Evolutionary conservation across 495 filamentous ascomycete genomes (phyloP).

Genomic region (Poronia punctata): DNA sequence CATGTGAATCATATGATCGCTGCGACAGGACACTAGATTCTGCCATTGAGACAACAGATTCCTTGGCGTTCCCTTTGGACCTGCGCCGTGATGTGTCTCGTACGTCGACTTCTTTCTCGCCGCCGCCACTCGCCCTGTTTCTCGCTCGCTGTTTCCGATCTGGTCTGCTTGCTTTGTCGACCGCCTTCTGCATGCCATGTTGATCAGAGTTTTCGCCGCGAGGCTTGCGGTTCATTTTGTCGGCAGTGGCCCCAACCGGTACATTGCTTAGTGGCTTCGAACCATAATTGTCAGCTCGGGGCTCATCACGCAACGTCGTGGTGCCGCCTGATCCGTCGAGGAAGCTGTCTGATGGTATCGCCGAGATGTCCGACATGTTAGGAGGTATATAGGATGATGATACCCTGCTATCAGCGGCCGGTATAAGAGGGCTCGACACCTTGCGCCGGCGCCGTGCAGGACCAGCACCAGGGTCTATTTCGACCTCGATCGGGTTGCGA

Average conservation of each 20-base stretch:
- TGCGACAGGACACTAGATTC: constrained; percentile 71
- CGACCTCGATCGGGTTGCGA: constrained; percentile 74
- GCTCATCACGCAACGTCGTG: constrained; percentile 26
- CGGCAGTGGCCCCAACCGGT: constrained; percentile 38
- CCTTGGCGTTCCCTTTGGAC: constrained; percentile 55
- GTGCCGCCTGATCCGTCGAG: constrained; percentile 56
- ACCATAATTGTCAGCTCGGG: constrained; percentile 25
- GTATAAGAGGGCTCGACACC: constrained; percentile 49
- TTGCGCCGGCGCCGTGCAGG: constrained; percentile 36
- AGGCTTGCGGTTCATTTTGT: constrained; percentile 40
- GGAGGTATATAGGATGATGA: constrained; percentile 48
- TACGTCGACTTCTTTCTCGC: constrained; percentile 56
- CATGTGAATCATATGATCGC: constrained; percentile 66
- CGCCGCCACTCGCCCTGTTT: constrained; percentile 54
- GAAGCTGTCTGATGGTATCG: constrained; percentile 86
- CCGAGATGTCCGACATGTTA: constrained; percentile 75
- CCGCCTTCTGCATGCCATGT: constrained; percentile 22
- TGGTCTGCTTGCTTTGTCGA: constrained; percentile 28
- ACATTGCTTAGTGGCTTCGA: constrained; percentile 20
- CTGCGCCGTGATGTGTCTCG: constrained; percentile 52
- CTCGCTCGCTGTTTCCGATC: constrained; percentile 49
- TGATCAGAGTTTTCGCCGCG: constrained; percentile 35
- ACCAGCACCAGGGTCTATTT: constrained; percentile 51
- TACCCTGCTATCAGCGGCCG: constrained; percentile 48
- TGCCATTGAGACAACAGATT: constrained; percentile 51